Base-by-base conservation (phyloP, 163 green algal genomes). In the Scenedesmus sp. region DNA sequence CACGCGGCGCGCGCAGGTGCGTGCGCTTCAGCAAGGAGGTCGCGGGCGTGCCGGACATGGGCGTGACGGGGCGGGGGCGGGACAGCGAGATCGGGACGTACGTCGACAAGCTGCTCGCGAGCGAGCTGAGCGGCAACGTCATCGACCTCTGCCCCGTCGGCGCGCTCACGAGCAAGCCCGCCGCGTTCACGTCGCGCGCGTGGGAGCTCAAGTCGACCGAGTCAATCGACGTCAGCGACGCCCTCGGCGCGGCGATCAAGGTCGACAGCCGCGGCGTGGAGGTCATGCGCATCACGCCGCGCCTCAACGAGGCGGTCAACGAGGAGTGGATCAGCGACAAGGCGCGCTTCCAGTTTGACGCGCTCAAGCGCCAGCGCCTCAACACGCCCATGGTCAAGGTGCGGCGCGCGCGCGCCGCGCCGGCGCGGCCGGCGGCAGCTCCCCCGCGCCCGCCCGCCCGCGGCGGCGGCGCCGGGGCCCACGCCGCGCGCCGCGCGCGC, bases 281-380 rank as follows among this genome's bases (percentile, higher is more conserved):
- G 89, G 91, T 97, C 18, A 97, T 99, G 89, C 92, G 96, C 84
- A 94, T 99, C 60, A 83, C 95, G 48, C 95, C 96, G 0, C 87
- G 95, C 11, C 76, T 97, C 36, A 98, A 99, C 77, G 96, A 99
- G 81, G 88, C 85, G 0, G 91, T 99, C 15, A 99, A 99, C 78
- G 95, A 99, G 93, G 96, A 99, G 87, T 99, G 96, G 96, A 91
- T 99, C 73, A 92, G 81, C n/a, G 96, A 99, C 92, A 98, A 98
- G 85, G 95, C 64, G 10, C 91, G 96, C 73, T 99, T 98, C 85
- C 92, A 97, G 83, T 99, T 97, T 79, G 96, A 99, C 80, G 96
- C 89, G 15, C 91, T 99, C 47, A 94, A 93, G 84, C 87, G 93
- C 31, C 96, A 99, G 89, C 89, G 96, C 28, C 91, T 99, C 7